Evolutionary conservation across 2,329 filamentous ascomycete genomes (phyloP).

Genomic region (Cytospora piceae): DNA sequence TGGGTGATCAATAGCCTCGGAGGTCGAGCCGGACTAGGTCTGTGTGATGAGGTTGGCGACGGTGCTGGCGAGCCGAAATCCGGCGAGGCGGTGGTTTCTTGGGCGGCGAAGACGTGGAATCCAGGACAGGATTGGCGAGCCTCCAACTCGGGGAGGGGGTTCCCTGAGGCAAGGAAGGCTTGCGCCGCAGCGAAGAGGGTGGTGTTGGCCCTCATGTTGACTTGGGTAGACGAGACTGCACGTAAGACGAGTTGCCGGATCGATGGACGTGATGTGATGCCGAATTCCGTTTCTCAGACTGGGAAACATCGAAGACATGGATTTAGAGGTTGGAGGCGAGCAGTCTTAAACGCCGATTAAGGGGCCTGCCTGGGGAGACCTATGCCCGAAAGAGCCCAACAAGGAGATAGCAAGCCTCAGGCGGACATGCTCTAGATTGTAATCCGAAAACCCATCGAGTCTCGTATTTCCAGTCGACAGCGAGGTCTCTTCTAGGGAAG

Average conservation of each 20-base stretch:
- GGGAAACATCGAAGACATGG: not conserved
- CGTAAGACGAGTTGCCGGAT: not conserved
- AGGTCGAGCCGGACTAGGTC: conserved; percentile 50
- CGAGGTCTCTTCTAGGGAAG: not conserved
- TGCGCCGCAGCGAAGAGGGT: conserved; percentile 27
- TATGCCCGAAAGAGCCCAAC: not conserved
- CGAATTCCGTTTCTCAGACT: not conserved
- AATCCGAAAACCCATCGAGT: conserved; percentile 10
- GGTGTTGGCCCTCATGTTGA: conserved; percentile 30
- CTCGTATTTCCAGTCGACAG: conserved; percentile 2
- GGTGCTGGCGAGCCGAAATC: conserved; percentile 49
- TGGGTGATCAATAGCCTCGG: conserved; percentile 55
- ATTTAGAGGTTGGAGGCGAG: not conserved
- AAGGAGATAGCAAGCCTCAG: conserved; percentile 7
- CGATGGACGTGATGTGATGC: not conserved
- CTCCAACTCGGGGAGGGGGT: conserved; percentile 33
- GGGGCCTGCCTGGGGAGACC: not conserved
- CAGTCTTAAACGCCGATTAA: not conserved
- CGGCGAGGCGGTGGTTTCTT: conserved; percentile 51
- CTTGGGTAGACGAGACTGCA: not conserved
- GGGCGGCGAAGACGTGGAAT: conserved; percentile 55
- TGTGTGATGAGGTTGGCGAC: conserved; percentile 51
- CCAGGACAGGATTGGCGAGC: conserved; percentile 46
- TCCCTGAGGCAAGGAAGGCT: conserved; percentile 29
- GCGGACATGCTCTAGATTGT: conserved; percentile 15